Conservation (phyloP, 495 filamentous ascomycete species). For the Xylaria venustula region DNA sequence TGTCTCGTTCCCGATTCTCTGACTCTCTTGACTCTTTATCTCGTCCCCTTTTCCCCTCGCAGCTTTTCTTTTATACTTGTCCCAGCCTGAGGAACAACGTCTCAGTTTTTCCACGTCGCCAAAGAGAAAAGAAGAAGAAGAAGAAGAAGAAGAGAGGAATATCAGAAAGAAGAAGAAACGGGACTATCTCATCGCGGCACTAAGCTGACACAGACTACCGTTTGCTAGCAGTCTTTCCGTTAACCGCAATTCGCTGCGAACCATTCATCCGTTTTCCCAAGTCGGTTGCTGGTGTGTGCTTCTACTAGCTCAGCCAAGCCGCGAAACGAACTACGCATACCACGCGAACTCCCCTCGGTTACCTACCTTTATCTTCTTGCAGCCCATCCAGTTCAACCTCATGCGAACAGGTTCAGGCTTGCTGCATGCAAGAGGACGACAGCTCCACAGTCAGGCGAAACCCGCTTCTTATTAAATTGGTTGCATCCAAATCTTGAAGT, state of each 20-base stretch:
- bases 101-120: constrained; percentile 24
- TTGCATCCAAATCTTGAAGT: not conserved
- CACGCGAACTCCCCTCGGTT: constrained; percentile 37
- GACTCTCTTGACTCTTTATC: constrained; percentile 19
- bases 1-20: constrained; percentile 14
- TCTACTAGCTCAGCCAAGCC: constrained; percentile 22
- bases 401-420: constrained; percentile 53
- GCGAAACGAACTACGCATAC: constrained; percentile 29
- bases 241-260: too few species aligned
- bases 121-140: not conserved
- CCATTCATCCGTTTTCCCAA: too few species aligned
- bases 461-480: constrained; percentile 6
- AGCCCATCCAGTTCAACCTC: constrained; percentile 34
- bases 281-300: constrained; percentile 19
- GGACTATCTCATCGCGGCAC: constrained; percentile 1
- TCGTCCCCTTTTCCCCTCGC: constrained; percentile 26
- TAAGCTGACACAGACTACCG: constrained; percentile 16
- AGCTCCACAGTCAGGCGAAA: constrained; percentile 29
- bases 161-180: not conserved
- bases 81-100: constrained; percentile 33
- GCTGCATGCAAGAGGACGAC: constrained; percentile 43
- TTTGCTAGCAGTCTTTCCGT: constrained; percentile 33
- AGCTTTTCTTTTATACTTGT: constrained; percentile 23
- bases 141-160: not conserved
- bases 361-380: constrained; percentile 41